These are phyloP conservation scores for Apophysomyces elegans DNA, from an alignment of 371 early-diverging fungal genomes.

Conservation along the genomic window DNA sequence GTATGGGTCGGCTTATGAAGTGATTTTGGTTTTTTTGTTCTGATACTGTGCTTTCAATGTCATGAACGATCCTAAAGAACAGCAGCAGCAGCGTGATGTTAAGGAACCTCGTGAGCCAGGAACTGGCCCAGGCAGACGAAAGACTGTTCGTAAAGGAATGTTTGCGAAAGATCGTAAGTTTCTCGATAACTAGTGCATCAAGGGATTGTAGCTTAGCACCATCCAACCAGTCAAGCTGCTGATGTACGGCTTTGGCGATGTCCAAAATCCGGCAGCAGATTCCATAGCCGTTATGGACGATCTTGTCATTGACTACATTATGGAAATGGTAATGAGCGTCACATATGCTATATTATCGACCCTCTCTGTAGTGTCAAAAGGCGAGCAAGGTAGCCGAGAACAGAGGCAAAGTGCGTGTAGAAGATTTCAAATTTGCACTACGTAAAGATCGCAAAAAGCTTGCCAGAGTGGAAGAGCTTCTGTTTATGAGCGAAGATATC, in stretches of 20 bases:
- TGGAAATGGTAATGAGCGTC: constrained; percentile 71
- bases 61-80: constrained; percentile 4
- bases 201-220: not conserved
- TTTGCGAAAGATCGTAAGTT: constrained; percentile 58
- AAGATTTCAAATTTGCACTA: constrained; percentile 92
- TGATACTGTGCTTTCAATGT: not conserved
- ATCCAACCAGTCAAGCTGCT: constrained; percentile 68
- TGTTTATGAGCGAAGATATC: constrained; percentile 95
- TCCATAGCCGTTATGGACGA: constrained; percentile 95
- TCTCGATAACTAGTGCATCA: not conserved
- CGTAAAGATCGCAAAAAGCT: constrained; percentile 96
- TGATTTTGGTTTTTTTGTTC: not conserved
- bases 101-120: constrained; percentile 42
- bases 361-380: constrained; percentile 66
- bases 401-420: constrained; percentile 83
- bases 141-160: constrained; percentile 56
- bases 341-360: not conserved
- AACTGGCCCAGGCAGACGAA: constrained; percentile 53
- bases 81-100: not conserved
- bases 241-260: constrained; percentile 99
- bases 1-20: not conserved
- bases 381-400: constrained; percentile 69
- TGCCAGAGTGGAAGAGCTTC: constrained; percentile 93
- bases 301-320: constrained; percentile 90
- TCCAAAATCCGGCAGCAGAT: constrained; percentile 88